Percentiles rank a stretch among this genome's conserved stretches.
These are phyloP conservation scores for Metschnikowia similis DNA, from an alignment of 805 yeast genomes.

Conservation along the genomic window DNA sequence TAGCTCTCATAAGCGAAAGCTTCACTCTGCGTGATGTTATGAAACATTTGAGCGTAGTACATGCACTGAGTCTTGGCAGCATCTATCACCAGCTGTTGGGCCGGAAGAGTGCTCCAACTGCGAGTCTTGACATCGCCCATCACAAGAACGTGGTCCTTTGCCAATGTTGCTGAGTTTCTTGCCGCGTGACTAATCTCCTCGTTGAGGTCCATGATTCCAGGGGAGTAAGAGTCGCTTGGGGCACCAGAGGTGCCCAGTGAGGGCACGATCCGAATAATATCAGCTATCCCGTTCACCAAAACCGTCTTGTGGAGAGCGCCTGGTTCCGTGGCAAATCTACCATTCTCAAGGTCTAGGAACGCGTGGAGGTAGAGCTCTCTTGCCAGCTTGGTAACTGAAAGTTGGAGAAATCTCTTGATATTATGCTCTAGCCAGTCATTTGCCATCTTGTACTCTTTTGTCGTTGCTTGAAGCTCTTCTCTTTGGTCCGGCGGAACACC, in stretches of 20 bases:
- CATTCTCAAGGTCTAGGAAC: constrained; percentile 33
- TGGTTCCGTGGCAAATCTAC: constrained; percentile 11
- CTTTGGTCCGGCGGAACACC: constrained; percentile 5
- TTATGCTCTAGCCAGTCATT: constrained; percentile 41
- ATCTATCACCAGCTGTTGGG: constrained; percentile 44
- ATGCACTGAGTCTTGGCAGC: constrained; percentile 57
- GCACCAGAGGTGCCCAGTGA: not conserved
- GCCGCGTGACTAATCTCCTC: not conserved
- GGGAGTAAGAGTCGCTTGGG: not conserved
- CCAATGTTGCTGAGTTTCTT: constrained; percentile 3
- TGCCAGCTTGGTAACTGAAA: constrained; percentile 48
- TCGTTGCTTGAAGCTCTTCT: constrained; percentile 12
- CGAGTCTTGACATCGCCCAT: constrained; percentile 63
- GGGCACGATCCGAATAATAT: constrained; percentile 8
- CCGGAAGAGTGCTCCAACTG: constrained; percentile 39
- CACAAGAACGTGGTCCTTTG: constrained; percentile 10
- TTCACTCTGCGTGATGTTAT: constrained; percentile 15
- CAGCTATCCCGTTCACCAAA: constrained; percentile 55
- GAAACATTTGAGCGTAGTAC: constrained; percentile 48
- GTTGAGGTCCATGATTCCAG: not conserved
- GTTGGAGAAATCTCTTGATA: constrained; percentile 32
- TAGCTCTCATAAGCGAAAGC: constrained; percentile 38
- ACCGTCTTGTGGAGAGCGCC: constrained; percentile 24
- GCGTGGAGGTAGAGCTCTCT: constrained; percentile 61
- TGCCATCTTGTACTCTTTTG: constrained; percentile 21